These are phyloP conservation scores for Aspergillus uvarum DNA, from an alignment of 2,329 filamentous ascomycete genomes.

Conservation along the genomic window DNA sequence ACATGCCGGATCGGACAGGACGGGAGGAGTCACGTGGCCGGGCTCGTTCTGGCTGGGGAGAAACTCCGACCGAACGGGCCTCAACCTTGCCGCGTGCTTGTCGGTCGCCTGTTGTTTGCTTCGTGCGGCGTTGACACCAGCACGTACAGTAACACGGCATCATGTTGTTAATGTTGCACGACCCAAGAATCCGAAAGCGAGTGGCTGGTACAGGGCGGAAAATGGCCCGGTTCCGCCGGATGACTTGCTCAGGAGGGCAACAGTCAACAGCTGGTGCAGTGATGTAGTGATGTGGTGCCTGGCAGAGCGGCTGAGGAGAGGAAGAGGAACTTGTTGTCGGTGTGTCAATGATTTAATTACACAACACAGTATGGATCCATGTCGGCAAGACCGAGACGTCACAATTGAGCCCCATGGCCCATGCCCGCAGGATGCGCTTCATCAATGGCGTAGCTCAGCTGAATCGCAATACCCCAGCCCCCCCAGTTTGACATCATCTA, in stretches of 20 bases:
- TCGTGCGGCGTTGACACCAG: not conserved
- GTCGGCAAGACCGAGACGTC: not conserved
- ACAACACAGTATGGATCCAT: not conserved
- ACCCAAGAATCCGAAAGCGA: not conserved
- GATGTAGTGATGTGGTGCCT: too few species aligned
- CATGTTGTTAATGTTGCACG: not conserved
- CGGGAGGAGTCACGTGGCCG: slow-evolving; percentile 4
- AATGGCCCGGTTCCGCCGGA: not conserved
- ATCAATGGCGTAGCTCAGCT: slow-evolving; percentile 5
- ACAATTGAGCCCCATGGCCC: not conserved
- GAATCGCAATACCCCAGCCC: not conserved
- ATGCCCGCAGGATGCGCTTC: not conserved
- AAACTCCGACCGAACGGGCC: not conserved
- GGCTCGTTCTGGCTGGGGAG: not conserved
- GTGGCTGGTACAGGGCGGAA: not conserved
- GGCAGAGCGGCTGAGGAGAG: too few species aligned
- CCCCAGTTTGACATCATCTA: slow-evolving; percentile 5
- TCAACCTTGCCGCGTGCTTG: not conserved
- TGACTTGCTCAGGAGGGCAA: not conserved
- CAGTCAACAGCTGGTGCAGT: too few species aligned
- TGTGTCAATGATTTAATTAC: too few species aligned
- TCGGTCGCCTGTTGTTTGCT: not conserved
- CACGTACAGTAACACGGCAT: not conserved
- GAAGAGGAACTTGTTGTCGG: too few species aligned
- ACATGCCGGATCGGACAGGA: slow-evolving; percentile 8